A percentile compares a stretch with the other conserved stretches of the same genome.
These are phyloP conservation scores for Talaromyces thailandensis DNA, from an alignment of 495 filamentous ascomycete genomes.

Conservation along the genomic window DNA sequence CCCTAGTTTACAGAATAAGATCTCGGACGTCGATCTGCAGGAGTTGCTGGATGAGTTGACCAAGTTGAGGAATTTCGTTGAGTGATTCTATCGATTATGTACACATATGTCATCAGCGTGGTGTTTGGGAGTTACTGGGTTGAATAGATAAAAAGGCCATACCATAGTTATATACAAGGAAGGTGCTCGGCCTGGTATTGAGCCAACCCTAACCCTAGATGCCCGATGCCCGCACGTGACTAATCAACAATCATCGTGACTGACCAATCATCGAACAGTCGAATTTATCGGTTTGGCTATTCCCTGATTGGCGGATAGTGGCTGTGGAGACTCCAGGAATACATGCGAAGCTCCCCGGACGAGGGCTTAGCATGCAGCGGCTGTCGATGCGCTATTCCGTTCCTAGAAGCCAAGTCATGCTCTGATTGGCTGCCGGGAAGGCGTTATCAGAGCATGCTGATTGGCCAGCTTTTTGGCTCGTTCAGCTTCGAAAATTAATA, in stretches of 20 bases:
- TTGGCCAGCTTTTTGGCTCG: slow-evolving; percentile 9
- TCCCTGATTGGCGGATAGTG: background rate
- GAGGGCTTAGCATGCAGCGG: slow-evolving; percentile 5
- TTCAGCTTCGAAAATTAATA: background rate
- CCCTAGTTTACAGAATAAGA: slow-evolving; percentile 81
- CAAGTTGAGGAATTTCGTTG: slow-evolving; percentile 56
- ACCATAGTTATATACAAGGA: background rate
- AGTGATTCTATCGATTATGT: slow-evolving; percentile 16
- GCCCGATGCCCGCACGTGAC: background rate
- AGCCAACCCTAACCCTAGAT: background rate
- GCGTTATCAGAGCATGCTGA: slow-evolving; percentile 17
- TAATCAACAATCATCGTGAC: background rate
- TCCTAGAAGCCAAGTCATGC: background rate
- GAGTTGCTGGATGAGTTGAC: slow-evolving; percentile 83
- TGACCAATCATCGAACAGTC: background rate
- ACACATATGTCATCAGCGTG: background rate
- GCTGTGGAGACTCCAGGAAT: slow-evolving; percentile 15
- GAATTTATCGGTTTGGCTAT: background rate
- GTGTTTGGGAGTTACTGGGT: background rate
- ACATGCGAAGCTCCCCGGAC: slow-evolving; percentile 24
- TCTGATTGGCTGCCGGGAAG: slow-evolving; percentile 15
- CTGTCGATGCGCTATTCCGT: slow-evolving; percentile 13
- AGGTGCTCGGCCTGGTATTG: background rate
- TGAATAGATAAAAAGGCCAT: background rate
- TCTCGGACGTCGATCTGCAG: slow-evolving; percentile 76